These are phyloP conservation scores for Centrapalus pauciflorus DNA, from an alignment of 129 eudicot species.

Conservation along the genomic window DNA sequence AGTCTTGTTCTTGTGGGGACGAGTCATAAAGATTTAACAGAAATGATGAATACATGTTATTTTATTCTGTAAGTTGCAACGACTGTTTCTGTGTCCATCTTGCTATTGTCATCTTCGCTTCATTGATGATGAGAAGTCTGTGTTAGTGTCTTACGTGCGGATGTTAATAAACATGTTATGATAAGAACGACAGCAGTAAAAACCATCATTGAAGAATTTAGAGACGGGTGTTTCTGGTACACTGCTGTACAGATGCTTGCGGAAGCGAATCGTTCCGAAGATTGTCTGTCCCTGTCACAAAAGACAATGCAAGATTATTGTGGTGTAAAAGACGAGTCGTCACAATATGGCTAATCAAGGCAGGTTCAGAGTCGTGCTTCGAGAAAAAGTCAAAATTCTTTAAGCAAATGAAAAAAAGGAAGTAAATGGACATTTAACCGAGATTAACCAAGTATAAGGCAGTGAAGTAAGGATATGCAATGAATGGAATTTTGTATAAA, in stretches of 20 bases:
- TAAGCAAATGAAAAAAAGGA: too few species aligned
- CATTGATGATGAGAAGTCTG: background rate
- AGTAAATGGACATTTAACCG: too few species aligned
- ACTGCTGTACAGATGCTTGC: slow-evolving; percentile 36
- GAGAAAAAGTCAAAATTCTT: too few species aligned
- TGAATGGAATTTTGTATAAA: too few species aligned
- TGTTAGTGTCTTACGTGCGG: slow-evolving; percentile 24
- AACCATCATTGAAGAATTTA: slow-evolving; percentile 23
- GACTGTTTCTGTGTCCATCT: background rate
- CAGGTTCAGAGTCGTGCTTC: too few species aligned
- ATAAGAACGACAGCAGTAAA: slow-evolving; percentile 29
- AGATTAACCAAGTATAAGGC: too few species aligned
- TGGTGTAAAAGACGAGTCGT: too few species aligned
- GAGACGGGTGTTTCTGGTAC: slow-evolving; percentile 15
- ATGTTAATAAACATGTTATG: slow-evolving; percentile 21
- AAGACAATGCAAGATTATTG: background rate
- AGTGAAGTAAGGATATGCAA: too few species aligned
- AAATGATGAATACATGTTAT: slow-evolving; percentile 9
- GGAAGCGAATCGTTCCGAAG: slow-evolving; percentile 59
- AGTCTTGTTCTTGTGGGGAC: background rate
- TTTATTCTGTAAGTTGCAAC: background rate
- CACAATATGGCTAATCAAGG: too few species aligned
- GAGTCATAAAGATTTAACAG: slow-evolving; percentile 1
- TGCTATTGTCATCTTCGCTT: background rate
- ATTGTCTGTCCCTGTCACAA: slow-evolving; percentile 40